A percentile compares a stretch with the other conserved stretches of the same genome.
phyloP scores from a whole-genome alignment of 306 rosid species.

The Sesbania bispinosa region DNA sequence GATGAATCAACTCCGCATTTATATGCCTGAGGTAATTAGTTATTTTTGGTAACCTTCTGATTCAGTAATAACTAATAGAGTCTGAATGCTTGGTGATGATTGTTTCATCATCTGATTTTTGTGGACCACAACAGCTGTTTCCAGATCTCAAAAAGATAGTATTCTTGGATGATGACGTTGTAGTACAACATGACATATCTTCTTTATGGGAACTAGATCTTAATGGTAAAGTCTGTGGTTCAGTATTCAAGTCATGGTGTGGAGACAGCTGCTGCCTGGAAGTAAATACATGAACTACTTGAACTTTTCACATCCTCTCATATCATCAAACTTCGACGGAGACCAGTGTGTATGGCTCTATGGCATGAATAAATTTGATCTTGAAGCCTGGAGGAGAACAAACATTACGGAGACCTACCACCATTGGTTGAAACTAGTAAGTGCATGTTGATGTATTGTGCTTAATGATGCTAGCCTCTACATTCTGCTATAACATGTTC shows the following conservation, averaged over 20 bases:
- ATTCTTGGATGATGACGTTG: constrained; percentile 86
- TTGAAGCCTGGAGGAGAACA: constrained; percentile 81
- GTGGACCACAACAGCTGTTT: constrained; percentile 71
- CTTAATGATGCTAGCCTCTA: not conserved
- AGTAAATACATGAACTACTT: constrained; percentile 65
- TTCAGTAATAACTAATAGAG: constrained; percentile 27
- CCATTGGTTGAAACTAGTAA: constrained; percentile 74
- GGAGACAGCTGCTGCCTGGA: constrained; percentile 62
- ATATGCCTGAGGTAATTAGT: constrained; percentile 68
- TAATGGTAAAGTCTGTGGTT: constrained; percentile 77
- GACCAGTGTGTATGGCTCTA: constrained; percentile 70
- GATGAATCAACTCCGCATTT: constrained; percentile 80
- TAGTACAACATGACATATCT: constrained; percentile 77
- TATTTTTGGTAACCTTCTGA: constrained; percentile 19
- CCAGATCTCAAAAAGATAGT: constrained; percentile 81
- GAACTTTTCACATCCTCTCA: constrained; percentile 70
- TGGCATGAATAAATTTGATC: constrained; percentile 77
- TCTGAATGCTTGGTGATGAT: constrained; percentile 33
- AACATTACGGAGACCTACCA: constrained; percentile 65
- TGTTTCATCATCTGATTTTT: constrained; percentile 42
- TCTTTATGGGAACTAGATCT: constrained; percentile 84
- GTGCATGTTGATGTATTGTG: constrained; percentile 21
- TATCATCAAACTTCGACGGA: constrained; percentile 56
- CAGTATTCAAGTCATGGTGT: constrained; percentile 68
- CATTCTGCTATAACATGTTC: constrained; percentile 8